phyloP scores from a whole-genome alignment of 495 filamentous ascomycete species.

The Penicillium cosmopolitanum region DNA sequence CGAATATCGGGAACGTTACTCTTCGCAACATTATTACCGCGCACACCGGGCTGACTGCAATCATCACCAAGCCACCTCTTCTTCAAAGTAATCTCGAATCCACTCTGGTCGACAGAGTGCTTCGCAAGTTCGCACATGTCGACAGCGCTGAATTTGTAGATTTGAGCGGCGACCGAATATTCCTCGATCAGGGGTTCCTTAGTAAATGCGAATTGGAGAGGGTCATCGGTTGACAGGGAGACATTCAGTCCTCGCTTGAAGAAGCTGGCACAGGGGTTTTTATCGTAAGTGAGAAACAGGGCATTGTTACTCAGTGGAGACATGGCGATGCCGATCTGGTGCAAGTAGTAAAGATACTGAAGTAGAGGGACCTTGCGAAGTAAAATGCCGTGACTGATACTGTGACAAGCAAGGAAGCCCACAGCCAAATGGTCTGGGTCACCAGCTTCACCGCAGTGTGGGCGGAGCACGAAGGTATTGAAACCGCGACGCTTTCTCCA shows the following conservation, averaged over 20 bases:
- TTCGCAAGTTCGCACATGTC: slow-evolving; percentile 99
- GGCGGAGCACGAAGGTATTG: slow-evolving; percentile 91
- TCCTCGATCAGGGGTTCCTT: slow-evolving; percentile 98
- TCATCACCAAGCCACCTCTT: slow-evolving; percentile 83
- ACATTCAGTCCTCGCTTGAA: slow-evolving; percentile 95
- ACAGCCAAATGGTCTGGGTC: slow-evolving; percentile 95
- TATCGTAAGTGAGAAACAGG: slow-evolving; percentile 93
- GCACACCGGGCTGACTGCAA: slow-evolving; percentile 71
- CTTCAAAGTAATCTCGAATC: slow-evolving; percentile 88
- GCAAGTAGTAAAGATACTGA: slow-evolving; percentile 97
- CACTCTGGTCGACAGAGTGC: slow-evolving; percentile 92
- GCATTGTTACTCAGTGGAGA: slow-evolving; percentile 98
- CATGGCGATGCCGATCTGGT: slow-evolving; percentile 98
- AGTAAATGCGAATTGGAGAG: slow-evolving; percentile 96
- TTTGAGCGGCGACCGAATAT: slow-evolving; percentile 96
- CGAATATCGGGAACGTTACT: slow-evolving; percentile 94
- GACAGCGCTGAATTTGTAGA: slow-evolving; percentile 94
- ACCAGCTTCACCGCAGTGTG: slow-evolving; percentile 95
- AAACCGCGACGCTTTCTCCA: slow-evolving; percentile 91
- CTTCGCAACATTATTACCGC: slow-evolving; percentile 89
- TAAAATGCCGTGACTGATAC: slow-evolving; percentile 93
- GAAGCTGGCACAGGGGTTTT: slow-evolving; percentile 93
- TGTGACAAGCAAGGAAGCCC: slow-evolving; percentile 91
- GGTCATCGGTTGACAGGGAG: slow-evolving; percentile 94
- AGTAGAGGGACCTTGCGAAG: slow-evolving; percentile 91